phyloP scores from a whole-genome alignment of 2,329 filamentous ascomycete species.

The Elsinoe batatas region DNA sequence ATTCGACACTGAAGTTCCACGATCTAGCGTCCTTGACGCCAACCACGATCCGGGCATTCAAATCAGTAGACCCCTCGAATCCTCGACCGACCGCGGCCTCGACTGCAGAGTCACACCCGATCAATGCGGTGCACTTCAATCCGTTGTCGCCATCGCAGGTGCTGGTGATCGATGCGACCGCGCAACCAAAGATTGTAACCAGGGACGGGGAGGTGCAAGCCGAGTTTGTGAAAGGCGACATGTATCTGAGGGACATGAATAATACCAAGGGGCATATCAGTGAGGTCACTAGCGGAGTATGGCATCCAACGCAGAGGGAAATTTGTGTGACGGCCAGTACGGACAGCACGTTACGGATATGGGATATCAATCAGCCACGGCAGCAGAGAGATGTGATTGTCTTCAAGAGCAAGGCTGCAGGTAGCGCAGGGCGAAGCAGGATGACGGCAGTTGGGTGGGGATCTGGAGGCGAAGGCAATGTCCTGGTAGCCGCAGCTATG shows the following conservation, averaged over 20 bases:
- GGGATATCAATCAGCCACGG: conserved; percentile 88
- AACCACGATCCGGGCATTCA: conserved; percentile 87
- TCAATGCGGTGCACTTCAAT: conserved; percentile 82
- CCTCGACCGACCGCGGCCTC: conserved; percentile 56
- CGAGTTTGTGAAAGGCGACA: conserved; percentile 94
- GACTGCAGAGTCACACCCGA: conserved; percentile 71
- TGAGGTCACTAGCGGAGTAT: conserved; percentile 78
- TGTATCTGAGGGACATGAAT: conserved; percentile 95
- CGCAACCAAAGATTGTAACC: conserved; percentile 80
- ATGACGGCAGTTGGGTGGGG: conserved; percentile 94
- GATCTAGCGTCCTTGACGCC: conserved; percentile 95
- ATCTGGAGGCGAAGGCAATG: conserved; percentile 57
- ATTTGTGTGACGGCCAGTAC: conserved; percentile 83
- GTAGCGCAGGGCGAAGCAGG: conserved; percentile 77
- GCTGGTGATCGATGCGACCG: conserved; percentile 77
- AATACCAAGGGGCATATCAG: conserved; percentile 96
- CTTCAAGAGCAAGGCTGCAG: conserved; percentile 84
- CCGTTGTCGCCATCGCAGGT: conserved; percentile 69
- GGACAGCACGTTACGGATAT: conserved; percentile 91
- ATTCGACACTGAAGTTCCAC: conserved; percentile 85
- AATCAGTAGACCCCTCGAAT: conserved; percentile 76
- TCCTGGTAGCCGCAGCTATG: conserved; percentile 72
- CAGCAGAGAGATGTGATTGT: conserved; percentile 89
- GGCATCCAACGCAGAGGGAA: conserved; percentile 81
- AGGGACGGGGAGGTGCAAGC: conserved; percentile 78